phyloP scores from a whole-genome alignment of 805 yeast genomes.

The Wickerhamomyces canadensis region DNA sequence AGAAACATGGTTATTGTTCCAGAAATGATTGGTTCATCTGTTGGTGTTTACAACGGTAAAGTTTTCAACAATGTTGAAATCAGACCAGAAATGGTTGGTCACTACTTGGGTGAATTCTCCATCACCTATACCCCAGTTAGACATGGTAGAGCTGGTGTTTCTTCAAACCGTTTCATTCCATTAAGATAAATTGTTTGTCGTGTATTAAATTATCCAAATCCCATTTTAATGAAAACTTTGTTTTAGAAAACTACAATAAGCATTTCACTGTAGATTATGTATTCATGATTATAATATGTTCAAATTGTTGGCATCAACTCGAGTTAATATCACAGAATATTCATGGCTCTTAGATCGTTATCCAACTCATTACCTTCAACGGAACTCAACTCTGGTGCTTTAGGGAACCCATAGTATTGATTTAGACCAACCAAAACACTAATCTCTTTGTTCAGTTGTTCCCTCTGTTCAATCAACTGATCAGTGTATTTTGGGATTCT shows the following conservation, averaged over 20 bases:
- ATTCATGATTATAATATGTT: background rate
- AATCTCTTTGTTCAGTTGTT: slow-evolving; percentile 61
- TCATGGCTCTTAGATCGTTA: slow-evolving; percentile 65
- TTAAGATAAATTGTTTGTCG: slow-evolving; percentile 36
- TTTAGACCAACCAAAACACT: slow-evolving; percentile 65
- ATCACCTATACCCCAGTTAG: slow-evolving; percentile 99
- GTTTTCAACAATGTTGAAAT: slow-evolving; percentile 98
- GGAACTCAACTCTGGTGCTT: slow-evolving; percentile 63
- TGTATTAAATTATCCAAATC: slow-evolving; percentile 15
- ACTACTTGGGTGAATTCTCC: slow-evolving; percentile 99
- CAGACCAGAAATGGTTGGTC: slow-evolving; percentile 99
- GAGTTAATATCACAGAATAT: slow-evolving; percentile 6
- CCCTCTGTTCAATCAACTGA: slow-evolving; percentile 59
- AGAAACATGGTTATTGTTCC: slow-evolving; percentile 99
- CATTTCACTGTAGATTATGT: background rate
- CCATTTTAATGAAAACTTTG: slow-evolving; percentile 13
- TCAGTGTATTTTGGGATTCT: slow-evolving; percentile 35
- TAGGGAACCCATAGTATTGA: slow-evolving; percentile 71
- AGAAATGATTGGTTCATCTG: slow-evolving; percentile 99
- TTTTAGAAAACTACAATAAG: background rate
- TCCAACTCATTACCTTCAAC: slow-evolving; percentile 68
- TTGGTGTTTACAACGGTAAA: slow-evolving; percentile 99
- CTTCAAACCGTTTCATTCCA: slow-evolving; percentile 72
- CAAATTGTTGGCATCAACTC: background rate
- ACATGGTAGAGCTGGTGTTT: slow-evolving; percentile 96